These are phyloP conservation scores for Ampelocalamus luodianensis DNA, from an alignment of 176 grass and related monocot genomes.

Conservation along the genomic window DNA sequence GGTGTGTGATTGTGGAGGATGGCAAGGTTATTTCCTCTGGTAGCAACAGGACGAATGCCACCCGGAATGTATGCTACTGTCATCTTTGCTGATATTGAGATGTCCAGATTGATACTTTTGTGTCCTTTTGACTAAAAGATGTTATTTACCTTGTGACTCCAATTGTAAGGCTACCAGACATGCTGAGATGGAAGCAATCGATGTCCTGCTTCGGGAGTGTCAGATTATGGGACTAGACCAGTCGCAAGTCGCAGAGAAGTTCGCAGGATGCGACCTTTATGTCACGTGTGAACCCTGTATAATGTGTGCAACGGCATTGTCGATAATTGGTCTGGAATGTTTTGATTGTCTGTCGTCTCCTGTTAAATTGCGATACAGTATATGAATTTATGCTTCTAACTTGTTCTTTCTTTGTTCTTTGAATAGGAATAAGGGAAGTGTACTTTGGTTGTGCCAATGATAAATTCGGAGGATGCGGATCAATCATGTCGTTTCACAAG, in stretches of 20 bases:
- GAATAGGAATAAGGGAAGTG: slow-evolving; percentile 78
- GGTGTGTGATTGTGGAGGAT: slow-evolving; percentile 88
- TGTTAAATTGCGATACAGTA: neutral
- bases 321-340: slow-evolving; percentile 72
- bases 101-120: neutral
- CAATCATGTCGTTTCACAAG: slow-evolving; percentile 78
- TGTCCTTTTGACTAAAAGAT: neutral
- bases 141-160: neutral
- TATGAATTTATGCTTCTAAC: slow-evolving; percentile 5
- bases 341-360: neutral
- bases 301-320: slow-evolving; percentile 85
- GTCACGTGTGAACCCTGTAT: slow-evolving; percentile 94
- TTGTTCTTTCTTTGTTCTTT: slow-evolving; percentile 32
- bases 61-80: slow-evolving; percentile 64
- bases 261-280: slow-evolving; percentile 79
- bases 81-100: neutral
- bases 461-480: slow-evolving; percentile 97
- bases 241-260: slow-evolving; percentile 64
- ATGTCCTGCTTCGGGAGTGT: slow-evolving; percentile 81
- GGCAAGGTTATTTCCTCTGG: slow-evolving; percentile 77
- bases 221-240: slow-evolving; percentile 68
- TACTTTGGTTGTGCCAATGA: slow-evolving; percentile 89
- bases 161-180: slow-evolving; percentile 82
- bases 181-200: slow-evolving; percentile 97
- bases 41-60: slow-evolving; percentile 75